phyloP scores from a whole-genome alignment of 2,329 filamentous ascomycete species.

The Alternaria burnsii region DNA sequence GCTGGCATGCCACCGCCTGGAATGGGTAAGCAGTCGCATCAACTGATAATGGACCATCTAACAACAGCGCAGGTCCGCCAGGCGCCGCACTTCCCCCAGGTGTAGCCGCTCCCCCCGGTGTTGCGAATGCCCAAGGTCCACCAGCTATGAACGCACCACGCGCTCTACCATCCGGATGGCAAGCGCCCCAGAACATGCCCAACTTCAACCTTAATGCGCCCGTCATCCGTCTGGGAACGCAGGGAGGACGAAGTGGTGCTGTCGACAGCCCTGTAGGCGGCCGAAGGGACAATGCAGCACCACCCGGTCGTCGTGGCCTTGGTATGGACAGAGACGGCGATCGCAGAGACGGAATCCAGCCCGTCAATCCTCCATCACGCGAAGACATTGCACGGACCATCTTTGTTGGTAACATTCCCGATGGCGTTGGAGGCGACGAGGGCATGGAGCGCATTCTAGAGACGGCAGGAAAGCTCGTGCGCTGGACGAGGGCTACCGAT shows the following conservation, averaged over 20 bases:
- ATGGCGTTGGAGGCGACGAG: constrained; percentile 78
- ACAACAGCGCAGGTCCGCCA: constrained; percentile 18
- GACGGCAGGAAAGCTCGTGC: constrained; percentile 78
- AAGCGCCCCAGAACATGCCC: constrained; percentile 88
- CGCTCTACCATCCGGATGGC: constrained; percentile 82
- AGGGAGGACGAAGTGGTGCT: constrained; percentile 67
- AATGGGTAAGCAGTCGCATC: constrained; percentile 69
- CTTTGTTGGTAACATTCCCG: constrained; percentile 86
- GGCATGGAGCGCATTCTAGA: constrained; percentile 80
- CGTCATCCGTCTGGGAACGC: constrained; percentile 90
- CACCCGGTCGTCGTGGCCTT: constrained; percentile 60
- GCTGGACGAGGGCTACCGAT: constrained; percentile 83
- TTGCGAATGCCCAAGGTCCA: constrained; percentile 74
- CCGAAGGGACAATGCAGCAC: constrained; percentile 58
- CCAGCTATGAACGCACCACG: constrained; percentile 81
- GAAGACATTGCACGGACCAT: constrained; percentile 94
- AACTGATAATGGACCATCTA: background rate
- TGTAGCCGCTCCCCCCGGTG: constrained; percentile 78
- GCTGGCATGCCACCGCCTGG: constrained; percentile 80
- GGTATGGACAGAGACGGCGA: constrained; percentile 68
- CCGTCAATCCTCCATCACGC: constrained; percentile 80
- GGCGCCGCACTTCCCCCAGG: constrained; percentile 67
- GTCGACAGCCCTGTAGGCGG: constrained; percentile 54
- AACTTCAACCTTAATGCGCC: constrained; percentile 99
- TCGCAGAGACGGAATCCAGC: constrained; percentile 71